A percentile compares a stretch with the other conserved stretches of the same genome.
Conservation (phyloP, 2,329 filamentous ascomycete species). For the Zasmidium angulare region DNA sequence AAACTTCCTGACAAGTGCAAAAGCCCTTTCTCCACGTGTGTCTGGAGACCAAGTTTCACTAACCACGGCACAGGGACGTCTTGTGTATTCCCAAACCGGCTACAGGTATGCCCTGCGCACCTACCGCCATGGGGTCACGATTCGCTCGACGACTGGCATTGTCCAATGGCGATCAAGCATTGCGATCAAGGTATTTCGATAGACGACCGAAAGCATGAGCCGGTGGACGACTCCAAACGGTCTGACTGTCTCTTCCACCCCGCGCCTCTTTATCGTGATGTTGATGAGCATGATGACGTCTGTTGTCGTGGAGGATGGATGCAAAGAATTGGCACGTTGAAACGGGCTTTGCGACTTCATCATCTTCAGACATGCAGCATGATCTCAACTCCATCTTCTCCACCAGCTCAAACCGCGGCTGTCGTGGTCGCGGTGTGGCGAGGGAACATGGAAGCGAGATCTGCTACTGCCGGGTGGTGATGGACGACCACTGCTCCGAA, state of each 20-base stretch:
- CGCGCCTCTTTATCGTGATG: background rate
- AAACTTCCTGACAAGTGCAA: constrained; percentile 1
- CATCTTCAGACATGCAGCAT: background rate
- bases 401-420: constrained; percentile 2
- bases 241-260: constrained; percentile 19
- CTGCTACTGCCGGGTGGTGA: background rate
- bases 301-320: background rate
- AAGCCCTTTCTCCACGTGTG: background rate
- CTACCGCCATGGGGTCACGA: constrained; percentile 18
- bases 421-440: background rate
- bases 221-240: constrained; percentile 17
- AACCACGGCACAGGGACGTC: background rate
- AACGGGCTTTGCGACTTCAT: constrained; percentile 1
- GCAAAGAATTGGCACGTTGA: background rate
- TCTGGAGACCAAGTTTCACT: background rate
- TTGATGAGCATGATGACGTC: background rate
- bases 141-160: constrained; percentile 9
- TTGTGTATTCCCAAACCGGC: background rate
- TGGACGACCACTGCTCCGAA: background rate
- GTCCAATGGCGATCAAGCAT: constrained; percentile 18
- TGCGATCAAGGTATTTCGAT: constrained; percentile 19
- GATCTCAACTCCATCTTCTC: background rate
- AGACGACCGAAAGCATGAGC: constrained; percentile 23
- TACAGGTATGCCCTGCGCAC: constrained; percentile 13
- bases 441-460: background rate